A percentile compares a stretch with the other conserved stretches of the same genome.
Evolutionary conservation across 1,139 yeast species (phyloP).

Genomic region (Kluyveromyces sp.): DNA sequence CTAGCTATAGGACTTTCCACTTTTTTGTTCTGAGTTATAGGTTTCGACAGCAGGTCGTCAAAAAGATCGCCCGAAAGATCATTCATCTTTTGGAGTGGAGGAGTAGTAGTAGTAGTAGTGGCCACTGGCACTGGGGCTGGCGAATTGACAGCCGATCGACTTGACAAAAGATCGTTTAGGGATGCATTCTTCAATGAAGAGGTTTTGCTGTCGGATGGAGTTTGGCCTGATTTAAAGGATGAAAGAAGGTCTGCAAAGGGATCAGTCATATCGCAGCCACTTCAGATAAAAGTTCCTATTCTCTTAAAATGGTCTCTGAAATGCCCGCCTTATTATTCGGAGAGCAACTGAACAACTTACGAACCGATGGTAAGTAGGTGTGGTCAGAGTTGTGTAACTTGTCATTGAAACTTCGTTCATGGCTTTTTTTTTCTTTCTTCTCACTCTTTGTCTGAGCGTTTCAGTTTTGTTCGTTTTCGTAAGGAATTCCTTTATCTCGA

Average conservation of each 20-base stretch:
- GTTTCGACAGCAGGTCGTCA: conserved; percentile 13
- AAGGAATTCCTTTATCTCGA: too few relatives aligned
- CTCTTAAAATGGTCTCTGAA: neutral
- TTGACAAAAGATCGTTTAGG: conserved; percentile 4
- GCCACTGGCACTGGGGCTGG: neutral
- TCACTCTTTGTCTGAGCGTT: too few relatives aligned
- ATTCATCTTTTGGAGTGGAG: too few relatives aligned
- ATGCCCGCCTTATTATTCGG: too few relatives aligned
- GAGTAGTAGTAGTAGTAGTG: too few relatives aligned
- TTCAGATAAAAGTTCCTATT: neutral
- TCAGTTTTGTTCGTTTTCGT: too few relatives aligned
- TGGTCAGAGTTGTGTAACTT: too few relatives aligned
- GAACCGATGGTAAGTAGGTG: too few relatives aligned
- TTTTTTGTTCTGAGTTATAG: neutral
- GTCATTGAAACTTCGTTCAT: too few relatives aligned
- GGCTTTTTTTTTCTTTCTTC: too few relatives aligned
- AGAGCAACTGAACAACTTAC: too few relatives aligned
- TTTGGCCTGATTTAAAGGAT: conserved; percentile 23
- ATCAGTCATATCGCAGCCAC: conserved; percentile 22
- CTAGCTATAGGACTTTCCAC: neutral
- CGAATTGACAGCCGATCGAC: neutral
- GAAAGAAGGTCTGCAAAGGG: conserved; percentile 40
- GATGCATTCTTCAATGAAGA: conserved; percentile 1
- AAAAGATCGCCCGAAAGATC: conserved; percentile 10
- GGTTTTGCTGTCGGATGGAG: neutral